Base-by-base conservation (phyloP, 352 stramenopile species). In the Aphanomyces astaci region DNA sequence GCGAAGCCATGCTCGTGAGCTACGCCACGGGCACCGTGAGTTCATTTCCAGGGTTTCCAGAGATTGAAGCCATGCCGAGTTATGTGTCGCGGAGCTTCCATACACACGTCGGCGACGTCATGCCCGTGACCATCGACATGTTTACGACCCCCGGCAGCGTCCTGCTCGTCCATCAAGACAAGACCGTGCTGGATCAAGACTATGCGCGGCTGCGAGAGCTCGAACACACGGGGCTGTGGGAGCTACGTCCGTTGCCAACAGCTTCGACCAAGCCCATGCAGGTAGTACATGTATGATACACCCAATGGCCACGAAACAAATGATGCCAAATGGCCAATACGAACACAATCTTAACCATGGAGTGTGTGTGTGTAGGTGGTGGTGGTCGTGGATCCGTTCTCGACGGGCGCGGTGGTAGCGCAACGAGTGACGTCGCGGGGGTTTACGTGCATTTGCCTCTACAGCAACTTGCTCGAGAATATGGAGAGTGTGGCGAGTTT, bases 301-400 rank as follows among this genome's bases (percentile, higher is more conserved):
- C n/a, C n/a, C n/a, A n/a, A n/a, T n/a, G n/a, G n/a, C n/a, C n/a
- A n/a, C n/a, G n/a, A n/a, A n/a, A n/a, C n/a, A 43, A 43, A 43
- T 7, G 36, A 43, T 43, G 36, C 36, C 36, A 43, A 15, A 5
- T n/a, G 7, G 5, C 28, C 15, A 33, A 60, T 60, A 17, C 59
- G 4, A 65, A 54, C 24, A 57, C 49, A 7, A 72, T 72, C 13
- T 30, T 45, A 7, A 67, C 63, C 33, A 27, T 70, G 3, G 36
- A 15, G 15, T 43, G 36, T 15, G 7, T 43, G 15, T 15, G 85
- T 82, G 31, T 86, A 88, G 45, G 79, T 92, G 13, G 94, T 97
- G 1, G 84, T 98, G 28, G 80, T 99, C 22, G 93, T 99, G 27
- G 93, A 98, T 73, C 94, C 96, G 1, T 98, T 98, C 74, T 97